Evolutionary conservation across 345 rosid species (phyloP).

Genomic region (Syzygium grande): DNA sequence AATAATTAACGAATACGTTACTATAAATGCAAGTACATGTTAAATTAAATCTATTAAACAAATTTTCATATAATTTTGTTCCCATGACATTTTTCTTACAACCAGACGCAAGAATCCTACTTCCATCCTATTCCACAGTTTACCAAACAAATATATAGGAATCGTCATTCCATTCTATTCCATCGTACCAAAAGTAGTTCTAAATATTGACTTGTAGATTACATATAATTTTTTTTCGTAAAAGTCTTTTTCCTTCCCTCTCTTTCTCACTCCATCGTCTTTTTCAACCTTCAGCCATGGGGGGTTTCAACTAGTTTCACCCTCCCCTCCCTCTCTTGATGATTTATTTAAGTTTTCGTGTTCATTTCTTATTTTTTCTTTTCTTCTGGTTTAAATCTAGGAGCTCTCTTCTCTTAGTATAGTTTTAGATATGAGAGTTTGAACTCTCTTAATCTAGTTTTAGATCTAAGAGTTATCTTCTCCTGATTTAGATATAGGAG

Average conservation of each 20-base stretch:
- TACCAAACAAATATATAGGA: not conserved
- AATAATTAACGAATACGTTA: not conserved
- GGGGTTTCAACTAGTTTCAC: not conserved
- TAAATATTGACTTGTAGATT: not conserved
- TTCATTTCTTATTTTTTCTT: not conserved
- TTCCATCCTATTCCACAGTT: too few species aligned
- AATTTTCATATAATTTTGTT: not conserved
- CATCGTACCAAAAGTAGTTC: not conserved
- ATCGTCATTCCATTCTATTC: not conserved
- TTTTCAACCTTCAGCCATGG: too few species aligned
- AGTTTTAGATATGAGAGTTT: not conserved
- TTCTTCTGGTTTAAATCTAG: rapidly evolving
- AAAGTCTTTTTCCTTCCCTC: too few species aligned
- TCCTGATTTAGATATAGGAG: not conserved
- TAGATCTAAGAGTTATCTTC: not conserved
- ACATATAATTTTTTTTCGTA: not conserved
- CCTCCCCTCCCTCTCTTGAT: not conserved
- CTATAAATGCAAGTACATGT: not conserved
- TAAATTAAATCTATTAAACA: not conserved
- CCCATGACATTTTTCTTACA: not conserved
- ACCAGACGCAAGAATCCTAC: too few species aligned
- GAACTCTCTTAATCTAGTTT: not conserved
- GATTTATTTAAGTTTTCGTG: not conserved
- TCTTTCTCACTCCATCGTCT: too few species aligned
- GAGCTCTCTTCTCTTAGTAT: not conserved